phyloP scores from a whole-genome alignment of 345 rosid species.

The Turnera subulata region DNA sequence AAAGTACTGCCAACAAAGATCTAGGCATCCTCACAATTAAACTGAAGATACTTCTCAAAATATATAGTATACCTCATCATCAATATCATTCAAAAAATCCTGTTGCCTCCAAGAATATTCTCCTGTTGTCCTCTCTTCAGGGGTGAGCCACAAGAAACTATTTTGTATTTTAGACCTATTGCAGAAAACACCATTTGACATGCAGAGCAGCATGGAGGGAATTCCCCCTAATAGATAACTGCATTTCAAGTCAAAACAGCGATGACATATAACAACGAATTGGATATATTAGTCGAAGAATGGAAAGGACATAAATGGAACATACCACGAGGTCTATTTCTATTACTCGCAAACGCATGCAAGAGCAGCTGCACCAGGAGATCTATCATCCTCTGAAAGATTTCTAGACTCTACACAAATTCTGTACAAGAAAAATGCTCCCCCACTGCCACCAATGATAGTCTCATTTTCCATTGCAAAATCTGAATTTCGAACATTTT shows the following conservation, averaged over 20 bases:
- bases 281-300: background rate
- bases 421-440: conserved; percentile 38
- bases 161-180: conserved; percentile 57
- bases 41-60: background rate
- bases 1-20: background rate
- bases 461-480: conserved; percentile 67
- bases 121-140: conserved; percentile 59
- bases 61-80: conserved; percentile 33
- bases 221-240: conserved; percentile 46
- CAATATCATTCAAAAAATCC: conserved; percentile 47
- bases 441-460: conserved; percentile 63
- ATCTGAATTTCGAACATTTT: conserved; percentile 40
- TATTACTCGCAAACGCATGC: conserved; percentile 68
- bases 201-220: conserved; percentile 55
- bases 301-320: background rate
- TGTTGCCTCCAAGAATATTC: conserved; percentile 63
- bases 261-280: background rate
- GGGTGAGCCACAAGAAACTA: conserved; percentile 67
- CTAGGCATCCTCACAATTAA: background rate
- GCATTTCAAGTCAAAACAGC: conserved; percentile 35
- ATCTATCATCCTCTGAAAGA: conserved; percentile 6
- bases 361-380: conserved; percentile 45
- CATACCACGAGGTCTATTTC: conserved; percentile 49
- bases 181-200: conserved; percentile 62
- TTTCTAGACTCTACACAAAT: conserved; percentile 25